Evolutionary conservation across 768 basidiomycete genomes (phyloP).

Genomic region (Asterophora parasitica): DNA sequence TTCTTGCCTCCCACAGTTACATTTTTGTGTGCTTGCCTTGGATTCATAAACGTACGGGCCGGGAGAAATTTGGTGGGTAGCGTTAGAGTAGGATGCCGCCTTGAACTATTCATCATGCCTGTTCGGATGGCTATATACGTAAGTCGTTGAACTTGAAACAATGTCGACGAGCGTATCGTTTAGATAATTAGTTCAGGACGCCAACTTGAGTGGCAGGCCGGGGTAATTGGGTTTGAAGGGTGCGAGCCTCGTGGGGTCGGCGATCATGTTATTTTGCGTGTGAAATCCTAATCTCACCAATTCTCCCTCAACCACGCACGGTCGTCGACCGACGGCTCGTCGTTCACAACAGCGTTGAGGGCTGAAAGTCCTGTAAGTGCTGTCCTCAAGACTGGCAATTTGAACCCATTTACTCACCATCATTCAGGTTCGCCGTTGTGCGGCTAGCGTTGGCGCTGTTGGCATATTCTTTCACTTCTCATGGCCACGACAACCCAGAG

Average conservation of each 20-base stretch:
- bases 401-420: not conserved
- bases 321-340: not conserved
- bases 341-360: not conserved
- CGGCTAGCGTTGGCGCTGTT: not conserved
- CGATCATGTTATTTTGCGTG: not conserved
- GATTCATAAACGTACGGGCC: too few relatives aligned
- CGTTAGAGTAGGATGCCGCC: too few relatives aligned
- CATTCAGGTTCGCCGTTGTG: constrained; percentile 6
- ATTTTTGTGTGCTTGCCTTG: too few relatives aligned
- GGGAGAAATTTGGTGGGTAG: too few relatives aligned
- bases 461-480: not conserved
- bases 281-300: not conserved
- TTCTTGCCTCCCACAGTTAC: too few relatives aligned
- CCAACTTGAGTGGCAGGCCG: too few relatives aligned
- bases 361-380: constrained; percentile 1
- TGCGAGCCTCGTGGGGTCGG: constrained; percentile 8
- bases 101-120: too few relatives aligned
- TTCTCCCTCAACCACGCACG: not conserved
- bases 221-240: too few relatives aligned
- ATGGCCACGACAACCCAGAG: constrained; percentile 14
- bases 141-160: too few relatives aligned
- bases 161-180: too few relatives aligned
- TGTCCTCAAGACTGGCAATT: not conserved
- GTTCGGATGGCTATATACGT: too few relatives aligned
- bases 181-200: too few relatives aligned